Evolutionary conservation across 2,329 filamentous ascomycete genomes (phyloP), one percentile per base, ranked within the genome.

Genomic region (Dothiorella sarmentorum): DNA sequence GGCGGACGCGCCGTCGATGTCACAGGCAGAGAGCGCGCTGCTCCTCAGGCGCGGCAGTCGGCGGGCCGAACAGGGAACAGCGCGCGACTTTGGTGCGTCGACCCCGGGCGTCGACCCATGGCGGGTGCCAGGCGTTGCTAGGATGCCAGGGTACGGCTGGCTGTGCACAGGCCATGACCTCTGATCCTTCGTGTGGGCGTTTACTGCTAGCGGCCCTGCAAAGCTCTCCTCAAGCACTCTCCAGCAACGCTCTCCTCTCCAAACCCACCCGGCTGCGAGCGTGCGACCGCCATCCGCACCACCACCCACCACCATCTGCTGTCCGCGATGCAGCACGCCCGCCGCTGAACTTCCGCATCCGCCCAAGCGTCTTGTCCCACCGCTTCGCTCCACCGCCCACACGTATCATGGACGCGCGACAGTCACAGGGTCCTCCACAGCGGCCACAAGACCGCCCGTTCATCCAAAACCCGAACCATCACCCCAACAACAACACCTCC

Each of bases 391-490:
- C 44, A 47, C 44, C 55, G 55, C 43, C 29, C 33, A 22, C 9
- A 31, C 29, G 18, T 33, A 43, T 29, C 42, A 75, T 75, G 73
- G 71, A 74, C 61, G 62, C 68, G 63, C 71, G 71, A 64, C 69
- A 65, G 61, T 64, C 69, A 62, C 72, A 73, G 62, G 73, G 73
- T 62, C 68, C 69, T 53, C 71, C 68, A 62, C 65, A 69, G 49
- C 71, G 74, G 40, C 70, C 73, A 43, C 67, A 69, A 60, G 75
- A 76, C 33, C 70, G 72, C 56, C 65, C 66, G 53, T 65, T 82
- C 56, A 72, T 82, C 27, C 77, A 77, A 64, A 88, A 88, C 72
- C 73, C 77, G 56, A 82, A 84, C 65, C 86, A 87, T 71, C 73
- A 81, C 64, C 75, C 74, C 61, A 78, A 81, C 61, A 38, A 56